These are phyloP conservation scores for Paramecium biaurelia DNA, from an alignment of 73 alveolate species.

Conservation along the genomic window DNA sequence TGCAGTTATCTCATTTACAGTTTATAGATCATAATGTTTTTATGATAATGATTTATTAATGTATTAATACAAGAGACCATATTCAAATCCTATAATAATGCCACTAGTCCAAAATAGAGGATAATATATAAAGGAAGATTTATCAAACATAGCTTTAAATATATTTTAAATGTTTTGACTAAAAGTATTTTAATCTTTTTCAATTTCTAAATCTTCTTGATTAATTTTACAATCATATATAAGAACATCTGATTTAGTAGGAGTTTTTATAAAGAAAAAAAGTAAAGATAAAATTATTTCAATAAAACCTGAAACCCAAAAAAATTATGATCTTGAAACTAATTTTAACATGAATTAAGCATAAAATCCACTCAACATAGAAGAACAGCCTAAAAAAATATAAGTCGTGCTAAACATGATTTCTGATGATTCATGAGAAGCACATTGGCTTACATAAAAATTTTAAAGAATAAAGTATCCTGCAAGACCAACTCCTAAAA, in stretches of 20 bases:
- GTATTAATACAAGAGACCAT: background rate
- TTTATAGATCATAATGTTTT: background rate
- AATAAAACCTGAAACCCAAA: background rate
- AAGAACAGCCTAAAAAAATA: background rate
- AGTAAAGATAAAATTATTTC: background rate
- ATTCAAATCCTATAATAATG: background rate
- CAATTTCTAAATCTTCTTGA: background rate
- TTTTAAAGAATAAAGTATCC: conserved; percentile 5
- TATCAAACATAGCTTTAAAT: background rate
- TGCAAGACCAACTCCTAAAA: conserved; percentile 12
- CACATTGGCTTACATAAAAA: conserved; percentile 7
- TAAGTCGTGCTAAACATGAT: conserved; percentile 13
- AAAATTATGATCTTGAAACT: background rate
- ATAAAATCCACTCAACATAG: conserved; percentile 8
- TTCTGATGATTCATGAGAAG: background rate
- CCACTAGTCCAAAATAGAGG: background rate
- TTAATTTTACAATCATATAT: background rate
- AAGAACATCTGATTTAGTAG: background rate
- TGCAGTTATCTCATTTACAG: background rate
- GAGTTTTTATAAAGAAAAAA: background rate
- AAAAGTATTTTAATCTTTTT: background rate
- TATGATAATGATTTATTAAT: background rate
- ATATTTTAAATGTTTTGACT: background rate
- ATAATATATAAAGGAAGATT: background rate
- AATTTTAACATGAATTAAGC: background rate